Evolutionary conservation across 139 green algal species (phyloP).

Genomic region (Micromonas commoda): DNA sequence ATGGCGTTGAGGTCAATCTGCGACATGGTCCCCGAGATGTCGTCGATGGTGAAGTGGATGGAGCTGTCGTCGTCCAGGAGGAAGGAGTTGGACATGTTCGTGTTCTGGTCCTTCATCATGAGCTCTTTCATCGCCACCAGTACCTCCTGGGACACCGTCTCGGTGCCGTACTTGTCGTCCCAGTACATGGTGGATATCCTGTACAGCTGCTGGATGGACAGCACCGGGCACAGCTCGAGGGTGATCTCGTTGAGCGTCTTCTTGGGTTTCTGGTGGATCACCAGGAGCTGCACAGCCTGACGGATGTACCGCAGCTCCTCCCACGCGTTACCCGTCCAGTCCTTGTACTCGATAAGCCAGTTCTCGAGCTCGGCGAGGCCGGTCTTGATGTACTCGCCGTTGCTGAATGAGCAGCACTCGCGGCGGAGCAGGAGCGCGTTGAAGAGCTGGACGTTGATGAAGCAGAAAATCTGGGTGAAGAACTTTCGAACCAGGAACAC

Average conservation of each 20-base stretch:
- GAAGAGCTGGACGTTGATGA: conserved; percentile 98
- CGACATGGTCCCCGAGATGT: conserved; percentile 35
- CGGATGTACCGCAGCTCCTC: conserved; percentile 91
- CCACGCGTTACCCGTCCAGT: conserved; percentile 64
- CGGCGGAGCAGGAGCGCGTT: conserved; percentile 97
- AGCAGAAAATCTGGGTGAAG: conserved; percentile 68
- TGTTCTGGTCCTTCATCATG: conserved; percentile 77
- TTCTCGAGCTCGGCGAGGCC: conserved; percentile 87
- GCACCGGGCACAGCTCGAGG: conserved; percentile 79
- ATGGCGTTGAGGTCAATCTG: conserved; percentile 29
- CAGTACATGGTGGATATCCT: conserved; percentile 98
- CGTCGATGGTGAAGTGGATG: conserved; percentile 49
- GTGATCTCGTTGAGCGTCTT: conserved; percentile 95
- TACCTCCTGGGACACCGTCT: conserved; percentile 80
- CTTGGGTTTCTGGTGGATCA: conserved; percentile 94
- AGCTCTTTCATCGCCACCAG: conserved; percentile 72
- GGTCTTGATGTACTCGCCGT: conserved; percentile 98
- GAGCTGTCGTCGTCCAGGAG: conserved; percentile 94
- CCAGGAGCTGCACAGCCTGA: conserved; percentile 90
- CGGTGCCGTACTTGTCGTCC: conserved; percentile 85
- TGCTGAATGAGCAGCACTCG: conserved; percentile 99
- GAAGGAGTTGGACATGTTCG: conserved; percentile 74
- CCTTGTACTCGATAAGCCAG: conserved; percentile 69
- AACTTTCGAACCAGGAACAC: conserved; percentile 72
- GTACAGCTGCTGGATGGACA: conserved; percentile 94